Evolutionary conservation across 495 filamentous ascomycete species (phyloP), one percentile per base, ranked within the genome.

Genomic region (Xylaria longipes): DNA sequence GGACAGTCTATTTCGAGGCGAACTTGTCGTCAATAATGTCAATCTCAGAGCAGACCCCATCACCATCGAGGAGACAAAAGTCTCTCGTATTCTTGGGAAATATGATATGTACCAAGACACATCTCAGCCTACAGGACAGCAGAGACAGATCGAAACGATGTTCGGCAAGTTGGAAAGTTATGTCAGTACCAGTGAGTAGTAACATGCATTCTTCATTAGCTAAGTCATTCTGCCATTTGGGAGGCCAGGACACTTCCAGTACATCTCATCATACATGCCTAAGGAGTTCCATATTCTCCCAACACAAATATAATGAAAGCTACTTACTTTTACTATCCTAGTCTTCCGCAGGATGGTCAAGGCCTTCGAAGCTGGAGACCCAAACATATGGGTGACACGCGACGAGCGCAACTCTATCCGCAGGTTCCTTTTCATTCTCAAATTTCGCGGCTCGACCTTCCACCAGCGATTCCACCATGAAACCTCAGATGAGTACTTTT

Each of bases 351-450:
- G 75, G 41, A 81, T 84, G 57, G 72, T 70, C 65, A 77, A 82
- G 61, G 76, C 78, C 2, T 75, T 70, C 31, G 73, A 76, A 56
- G n/a, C 71, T 17, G 71, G 75, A 0, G 65, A 79, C 7, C n/a
- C 43, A 0, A 73, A 43, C 1, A 41, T 86, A 5, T 80, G 74
- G 74, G 69, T 88, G 12, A 77, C 74, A 11, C 81, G 85, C 5
- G 50, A 52, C 6, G 81, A 88, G 54, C 76, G 76, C 58, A 75
- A 87, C 69, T 29, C 73, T 6, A 65, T 88, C 29, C 83, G 86
- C 69, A 88, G 86, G 63, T 88, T 89, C 68, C 76, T 88, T 20
- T 88, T 87, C 75, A 77, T 89, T 22, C 83, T 89, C 78, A 85
- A 83, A 62, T 88, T 86, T 68, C 83, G 87, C 25, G 74, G 72